These are phyloP conservation scores for Articulospora tetracladia DNA, from an alignment of 495 filamentous ascomycete genomes.

Conservation along the genomic window DNA sequence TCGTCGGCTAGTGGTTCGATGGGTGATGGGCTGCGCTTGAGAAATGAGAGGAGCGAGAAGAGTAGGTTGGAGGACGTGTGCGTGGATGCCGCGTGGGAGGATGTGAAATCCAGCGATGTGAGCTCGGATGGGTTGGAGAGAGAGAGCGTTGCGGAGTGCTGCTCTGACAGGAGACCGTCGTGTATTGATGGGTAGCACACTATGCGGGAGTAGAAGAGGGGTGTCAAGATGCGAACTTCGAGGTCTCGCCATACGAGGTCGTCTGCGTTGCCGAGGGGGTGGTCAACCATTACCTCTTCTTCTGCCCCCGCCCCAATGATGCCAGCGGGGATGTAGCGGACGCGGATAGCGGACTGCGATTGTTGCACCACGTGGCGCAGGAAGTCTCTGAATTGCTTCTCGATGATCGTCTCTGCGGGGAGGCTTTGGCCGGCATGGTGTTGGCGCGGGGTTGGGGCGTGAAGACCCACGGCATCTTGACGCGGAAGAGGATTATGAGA, in stretches of 20 bases:
- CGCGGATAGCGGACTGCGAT: conserved; percentile 31
- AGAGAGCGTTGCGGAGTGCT: conserved; percentile 45
- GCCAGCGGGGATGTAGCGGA: conserved; percentile 50
- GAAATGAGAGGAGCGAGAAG: conserved; percentile 1
- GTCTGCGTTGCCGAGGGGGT: conserved; percentile 13
- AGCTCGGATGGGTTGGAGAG: conserved; percentile 33
- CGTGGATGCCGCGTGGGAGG: not conserved
- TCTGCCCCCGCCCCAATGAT: conserved; percentile 26
- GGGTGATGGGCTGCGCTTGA: not conserved
- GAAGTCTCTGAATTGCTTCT: conserved; percentile 48
- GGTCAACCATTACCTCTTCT: conserved; percentile 33
- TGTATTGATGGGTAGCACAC: conserved; percentile 46
- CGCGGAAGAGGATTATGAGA: conserved; percentile 43
- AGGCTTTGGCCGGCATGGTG: conserved; percentile 46
- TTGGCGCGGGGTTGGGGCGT: conserved; percentile 50
- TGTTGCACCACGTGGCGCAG: conserved; percentile 41
- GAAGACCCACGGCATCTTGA: conserved; percentile 53
- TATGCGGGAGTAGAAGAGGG: conserved; percentile 57
- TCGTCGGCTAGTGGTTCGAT: not conserved
- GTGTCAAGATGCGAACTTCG: conserved; percentile 50
- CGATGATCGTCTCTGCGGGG: conserved; percentile 41
- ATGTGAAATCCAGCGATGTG: not conserved
- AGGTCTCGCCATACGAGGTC: conserved; percentile 25
- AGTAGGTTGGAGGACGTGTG: not conserved
- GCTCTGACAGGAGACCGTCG: conserved; percentile 47